A percentile compares a stretch with the other conserved stretches of the same genome.
Evolutionary conservation across 164 flowering plant genomes (phyloP).

Genomic region (Magnolia changhungtana): DNA sequence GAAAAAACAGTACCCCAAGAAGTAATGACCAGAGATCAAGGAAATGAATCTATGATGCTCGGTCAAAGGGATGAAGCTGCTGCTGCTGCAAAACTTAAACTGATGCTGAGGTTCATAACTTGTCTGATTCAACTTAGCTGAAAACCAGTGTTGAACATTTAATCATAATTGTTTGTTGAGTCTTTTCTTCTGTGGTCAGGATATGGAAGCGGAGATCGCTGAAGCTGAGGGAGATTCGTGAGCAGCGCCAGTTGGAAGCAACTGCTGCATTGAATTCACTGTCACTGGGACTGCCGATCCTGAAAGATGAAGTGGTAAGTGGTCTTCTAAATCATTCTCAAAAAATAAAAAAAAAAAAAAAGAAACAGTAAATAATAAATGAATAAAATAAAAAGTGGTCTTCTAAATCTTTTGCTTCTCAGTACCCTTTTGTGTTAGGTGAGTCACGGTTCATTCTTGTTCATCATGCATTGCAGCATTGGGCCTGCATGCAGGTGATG

Average conservation of each 20-base stretch:
- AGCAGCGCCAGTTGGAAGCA: constrained; percentile 60
- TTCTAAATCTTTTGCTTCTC: no score
- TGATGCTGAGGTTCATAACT: constrained; percentile 65
- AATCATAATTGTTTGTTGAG: not conserved
- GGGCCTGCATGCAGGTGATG: no score
- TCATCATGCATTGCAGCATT: no score
- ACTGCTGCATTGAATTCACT: constrained; percentile 69
- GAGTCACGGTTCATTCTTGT: no score
- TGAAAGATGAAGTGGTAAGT: constrained; percentile 46
- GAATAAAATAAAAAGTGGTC: no score
- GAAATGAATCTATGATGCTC: constrained; percentile 21
- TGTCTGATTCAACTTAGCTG: not conserved
- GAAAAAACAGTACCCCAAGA: constrained; percentile 18
- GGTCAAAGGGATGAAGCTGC: constrained; percentile 55
- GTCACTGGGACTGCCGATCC: constrained; percentile 71
- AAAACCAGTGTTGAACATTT: not conserved
- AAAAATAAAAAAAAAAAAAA: no score
- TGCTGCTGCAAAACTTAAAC: constrained; percentile 62
- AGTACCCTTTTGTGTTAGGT: no score
- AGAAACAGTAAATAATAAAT: no score
- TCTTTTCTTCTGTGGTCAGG: constrained; percentile 37
- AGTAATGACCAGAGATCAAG: constrained; percentile 15
- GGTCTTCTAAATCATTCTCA: not conserved
- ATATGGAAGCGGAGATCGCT: constrained; percentile 67
- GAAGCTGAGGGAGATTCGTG: constrained; percentile 53